Evolutionary conservation across 2,329 filamentous ascomycete genomes (phyloP), one percentile per base, ranked within the genome.

Genomic region (Teratosphaeria pseudoeucalypti): DNA sequence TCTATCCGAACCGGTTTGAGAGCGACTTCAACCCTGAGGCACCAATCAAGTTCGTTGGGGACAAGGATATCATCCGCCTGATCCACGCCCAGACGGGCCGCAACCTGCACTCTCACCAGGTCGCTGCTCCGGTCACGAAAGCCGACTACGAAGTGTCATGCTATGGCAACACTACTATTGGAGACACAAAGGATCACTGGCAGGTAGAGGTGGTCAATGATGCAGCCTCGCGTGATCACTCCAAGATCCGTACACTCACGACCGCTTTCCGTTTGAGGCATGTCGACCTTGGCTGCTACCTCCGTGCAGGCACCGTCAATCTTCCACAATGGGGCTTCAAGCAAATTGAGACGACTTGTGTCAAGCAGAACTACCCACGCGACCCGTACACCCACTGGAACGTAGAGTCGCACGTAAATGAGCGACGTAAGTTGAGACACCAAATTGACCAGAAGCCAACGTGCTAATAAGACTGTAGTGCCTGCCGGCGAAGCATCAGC

Each of bases 341-440:
- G 79, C 94, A 99, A 77, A 97, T 99, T 65, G 94, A 99, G 78
- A 92, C 94, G 39, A 95, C 91, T 29, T 99, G 94, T 76, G 86
- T 87, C 66, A 96, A 95, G 80, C 84, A 88, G 67, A 96, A 96
- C 79, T 94, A 92, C 70, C 90, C 92, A 6, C 84, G 86, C 58
- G 94, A 99, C 74, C 84, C 91, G 49, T 97, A 95, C 75, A 99
- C 94, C 9, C 94, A 97, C 79, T 99, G 94, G 94, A 99, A 99
- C 76, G 87, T 99, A 37, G 94, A 99, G 79, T 87, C 90, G 59
- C 94, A 99, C 76, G 85, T 81, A 74, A 99, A 99, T 74, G 92
- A 96, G 14, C 94, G 87, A 78, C 83, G 90, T 94, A 82, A 84
- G 88, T 82, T 34, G 32, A 55, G 14, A 7, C 11, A 19, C 16